phyloP scores from a whole-genome alignment of 441 rosid genomes.

The Euphorbia schlechtendalii region DNA sequence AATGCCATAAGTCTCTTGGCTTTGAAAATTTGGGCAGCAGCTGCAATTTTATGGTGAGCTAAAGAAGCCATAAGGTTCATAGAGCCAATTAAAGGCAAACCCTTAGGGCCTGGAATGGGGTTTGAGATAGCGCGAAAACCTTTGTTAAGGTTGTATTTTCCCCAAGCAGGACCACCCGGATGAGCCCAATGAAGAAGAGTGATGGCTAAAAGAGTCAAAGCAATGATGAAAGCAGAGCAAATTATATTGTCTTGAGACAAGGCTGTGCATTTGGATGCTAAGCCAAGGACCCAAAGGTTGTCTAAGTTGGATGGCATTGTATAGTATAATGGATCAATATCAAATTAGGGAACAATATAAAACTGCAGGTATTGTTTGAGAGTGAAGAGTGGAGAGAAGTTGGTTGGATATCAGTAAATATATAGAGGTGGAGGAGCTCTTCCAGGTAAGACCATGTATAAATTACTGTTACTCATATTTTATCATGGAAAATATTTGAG shows the following conservation, averaged over 20 bases:
- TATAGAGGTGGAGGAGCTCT: too few relatives aligned
- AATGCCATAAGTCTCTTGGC: slow-evolving; percentile 78
- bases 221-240: slow-evolving; percentile 33
- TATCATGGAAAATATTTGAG: too few relatives aligned
- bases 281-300: slow-evolving; percentile 52
- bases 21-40: slow-evolving; percentile 31
- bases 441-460: too few relatives aligned
- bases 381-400: too few relatives aligned
- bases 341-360: too few relatives aligned
- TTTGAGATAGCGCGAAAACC: slow-evolving; percentile 11
- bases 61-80: slow-evolving; percentile 59
- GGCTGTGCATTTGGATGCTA: slow-evolving; percentile 49
- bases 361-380: too few relatives aligned
- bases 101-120: slow-evolving; percentile 70
- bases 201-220: slow-evolving; percentile 36
- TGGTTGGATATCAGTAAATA: too few relatives aligned
- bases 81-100: slow-evolving; percentile 64
- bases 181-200: slow-evolving; percentile 50
- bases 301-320: slow-evolving; percentile 50
- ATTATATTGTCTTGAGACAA: slow-evolving; percentile 35
- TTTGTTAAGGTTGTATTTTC: slow-evolving; percentile 31
- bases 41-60: slow-evolving; percentile 63
- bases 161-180: slow-evolving; percentile 99
- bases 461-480: too few relatives aligned
- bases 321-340: too few relatives aligned